Conservation (phyloP, 768 basidiomycete species). For the Suillus subaureus region DNA sequence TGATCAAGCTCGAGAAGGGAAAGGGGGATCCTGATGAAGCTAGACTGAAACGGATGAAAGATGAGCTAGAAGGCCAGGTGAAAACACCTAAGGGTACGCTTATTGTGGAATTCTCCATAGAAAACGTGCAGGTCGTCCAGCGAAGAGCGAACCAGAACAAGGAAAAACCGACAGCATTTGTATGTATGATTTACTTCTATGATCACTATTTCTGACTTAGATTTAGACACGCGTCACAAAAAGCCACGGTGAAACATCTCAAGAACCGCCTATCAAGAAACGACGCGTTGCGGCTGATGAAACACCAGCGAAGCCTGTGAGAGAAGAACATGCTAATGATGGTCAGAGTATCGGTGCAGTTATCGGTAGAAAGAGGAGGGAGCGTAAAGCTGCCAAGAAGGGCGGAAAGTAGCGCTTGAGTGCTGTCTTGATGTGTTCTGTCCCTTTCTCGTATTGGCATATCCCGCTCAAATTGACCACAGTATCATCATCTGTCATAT, state of each 20-base stretch:
- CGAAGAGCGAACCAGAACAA: constrained; percentile 61
- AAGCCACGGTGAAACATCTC: constrained; percentile 16
- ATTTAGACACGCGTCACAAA: constrained; percentile 8
- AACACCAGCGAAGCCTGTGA: constrained; percentile 25
- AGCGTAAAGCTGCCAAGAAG: constrained; percentile 47
- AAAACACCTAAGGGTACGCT: constrained; percentile 53
- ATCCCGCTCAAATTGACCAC: neutral
- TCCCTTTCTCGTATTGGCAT: neutral
- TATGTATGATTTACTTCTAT: neutral
- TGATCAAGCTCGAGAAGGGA: constrained; percentile 55
- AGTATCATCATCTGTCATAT: neutral
- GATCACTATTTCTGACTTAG: neutral
- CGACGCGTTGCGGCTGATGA: constrained; percentile 32
- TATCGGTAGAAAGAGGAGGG: constrained; percentile 81
- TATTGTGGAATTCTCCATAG: constrained; percentile 95
- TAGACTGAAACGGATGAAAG: constrained; percentile 60
- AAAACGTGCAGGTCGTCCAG: constrained; percentile 89
- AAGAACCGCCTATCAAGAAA: constrained; percentile 45
- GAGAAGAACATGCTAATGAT: constrained; percentile 24
- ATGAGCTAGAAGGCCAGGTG: constrained; percentile 44
- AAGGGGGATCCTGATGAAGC: constrained; percentile 50
- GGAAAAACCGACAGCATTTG: constrained; percentile 30
- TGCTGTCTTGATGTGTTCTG: neutral
- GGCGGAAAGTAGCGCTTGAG: constrained; percentile 1
- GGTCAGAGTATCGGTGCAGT: constrained; percentile 61